Percentiles rank a stretch among this genome's conserved stretches.
Conservation (phyloP, 768 basidiomycete genomes). For the Pisolithus tinctorius region DNA sequence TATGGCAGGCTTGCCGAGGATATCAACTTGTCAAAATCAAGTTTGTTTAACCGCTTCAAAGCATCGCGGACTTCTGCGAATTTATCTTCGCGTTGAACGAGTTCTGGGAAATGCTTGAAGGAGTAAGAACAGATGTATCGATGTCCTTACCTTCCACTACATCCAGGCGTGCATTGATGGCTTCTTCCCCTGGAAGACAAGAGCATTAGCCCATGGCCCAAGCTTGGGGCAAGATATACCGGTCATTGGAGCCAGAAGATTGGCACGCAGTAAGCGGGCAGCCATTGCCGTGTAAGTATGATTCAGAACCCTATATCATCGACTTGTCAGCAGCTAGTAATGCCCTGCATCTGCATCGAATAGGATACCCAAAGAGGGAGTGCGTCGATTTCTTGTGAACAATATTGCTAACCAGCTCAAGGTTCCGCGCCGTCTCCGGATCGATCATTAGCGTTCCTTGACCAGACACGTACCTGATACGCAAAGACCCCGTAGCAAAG, state of each 20-base stretch:
- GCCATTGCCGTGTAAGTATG: conserved; percentile 91
- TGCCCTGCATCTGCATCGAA: background rate
- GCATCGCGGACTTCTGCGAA: conserved; percentile 64
- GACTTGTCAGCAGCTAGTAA: background rate
- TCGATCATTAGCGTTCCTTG: conserved; percentile 97
- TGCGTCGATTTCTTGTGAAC: conserved; percentile 58
- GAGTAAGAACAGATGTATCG: background rate
- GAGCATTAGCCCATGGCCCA: background rate
- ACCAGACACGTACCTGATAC: conserved; percentile 69
- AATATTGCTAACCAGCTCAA: conserved; percentile 83
- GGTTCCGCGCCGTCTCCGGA: conserved; percentile 76
- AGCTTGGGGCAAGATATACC: conserved; percentile 30
- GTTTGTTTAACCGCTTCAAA: conserved; percentile 63
- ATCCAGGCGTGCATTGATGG: conserved; percentile 78
- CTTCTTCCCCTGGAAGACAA: conserved; percentile 24
- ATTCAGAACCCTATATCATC: conserved; percentile 52
- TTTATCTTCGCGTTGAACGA: conserved; percentile 69
- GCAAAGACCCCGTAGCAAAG: conserved; percentile 63
- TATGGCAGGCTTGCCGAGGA: conserved; percentile 40
- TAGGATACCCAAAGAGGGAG: conserved; percentile 70
- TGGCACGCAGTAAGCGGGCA: conserved; percentile 67
- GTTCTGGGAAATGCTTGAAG: conserved; percentile 38
- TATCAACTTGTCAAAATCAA: conserved; percentile 87
- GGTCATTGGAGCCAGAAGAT: conserved; percentile 76
- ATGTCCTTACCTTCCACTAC: conserved; percentile 64